Conservation (phyloP, 345 rosid species). For the Clarkia xantiana region DNA sequence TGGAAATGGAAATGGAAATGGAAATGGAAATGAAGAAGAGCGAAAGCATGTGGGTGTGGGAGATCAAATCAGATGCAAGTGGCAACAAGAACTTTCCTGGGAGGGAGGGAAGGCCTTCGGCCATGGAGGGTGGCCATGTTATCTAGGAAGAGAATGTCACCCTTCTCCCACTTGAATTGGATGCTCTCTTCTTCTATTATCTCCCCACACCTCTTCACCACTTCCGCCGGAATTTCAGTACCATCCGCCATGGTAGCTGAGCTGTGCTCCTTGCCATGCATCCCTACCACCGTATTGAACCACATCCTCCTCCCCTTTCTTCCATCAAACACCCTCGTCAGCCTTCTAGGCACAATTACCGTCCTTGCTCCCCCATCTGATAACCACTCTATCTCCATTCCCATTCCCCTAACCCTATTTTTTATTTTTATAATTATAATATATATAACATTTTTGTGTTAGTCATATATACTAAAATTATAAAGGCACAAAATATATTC, state of each 20-base stretch:
- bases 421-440: too few species aligned
- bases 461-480: too few species aligned
- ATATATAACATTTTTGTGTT: too few species aligned
- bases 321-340: slow-evolving; percentile 49
- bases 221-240: slow-evolving; percentile 27
- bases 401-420: slow-evolving; percentile 29
- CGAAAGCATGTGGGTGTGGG: neutral
- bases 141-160: slow-evolving; percentile 51
- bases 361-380: slow-evolving; percentile 32
- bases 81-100: slow-evolving; percentile 42
- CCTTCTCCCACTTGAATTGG: slow-evolving; percentile 57
- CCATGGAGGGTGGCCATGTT: slow-evolving; percentile 57
- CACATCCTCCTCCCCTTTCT: slow-evolving; percentile 62
- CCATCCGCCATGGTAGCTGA: slow-evolving; percentile 50
- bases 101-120: slow-evolving; percentile 46
- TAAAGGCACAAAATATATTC: too few species aligned
- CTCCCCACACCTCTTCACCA: slow-evolving; percentile 41
- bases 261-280: slow-evolving; percentile 51
- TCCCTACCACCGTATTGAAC: slow-evolving; percentile 51
- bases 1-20: too few species aligned
- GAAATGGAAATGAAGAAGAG: too few species aligned
- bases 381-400: slow-evolving; percentile 54
- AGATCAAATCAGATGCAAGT: slow-evolving; percentile 39
- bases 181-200: slow-evolving; percentile 68
- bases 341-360: slow-evolving; percentile 18